Base-by-base conservation (phyloP, 441 rosid species). In the Populus hybrid region DNA sequence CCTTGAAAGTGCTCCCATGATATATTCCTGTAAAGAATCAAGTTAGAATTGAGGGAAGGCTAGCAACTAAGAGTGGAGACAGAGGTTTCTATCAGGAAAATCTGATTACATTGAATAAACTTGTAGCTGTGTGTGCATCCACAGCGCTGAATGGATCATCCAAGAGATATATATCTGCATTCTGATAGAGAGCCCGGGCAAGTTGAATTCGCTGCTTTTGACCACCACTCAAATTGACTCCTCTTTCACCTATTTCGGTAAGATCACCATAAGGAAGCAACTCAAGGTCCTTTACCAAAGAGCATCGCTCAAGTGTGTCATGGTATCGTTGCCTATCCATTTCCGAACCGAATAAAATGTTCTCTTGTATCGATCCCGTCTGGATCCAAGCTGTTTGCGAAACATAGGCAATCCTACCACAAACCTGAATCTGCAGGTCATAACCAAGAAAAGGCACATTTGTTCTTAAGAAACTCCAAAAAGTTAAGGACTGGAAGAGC, bases 131-230 rank as follows among this genome's bases (percentile, higher is more conserved):
- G 64, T 94, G 92, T 30, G 98, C 98, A 87, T 97, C 99, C 70
- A 97, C 97, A 5, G 99, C 99, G 79, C 99, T 97, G 73, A 97
- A 97, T 24, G 99, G 99, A 88, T 97, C 99, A 76, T 94, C 99
- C 85, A 96, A 79, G 72, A 94, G 95, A 77, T 96, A 96, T 38
- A 96, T 88, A 80, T 96, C 99, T 34, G 98, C 96, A 72, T 94
- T 86, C 83, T 96, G 95, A 84, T 94, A 96, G 63, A 96, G 93
- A 36, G 98, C 98, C 72, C 97, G 98, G 40, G 99, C 98, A 61
- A 96, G 98, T 82, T 96, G 98, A 84, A 96, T 89, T 80, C 98
- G 79, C 87, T 96, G 98, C 81, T 94, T 96, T 88, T 96, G 99
- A 73, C 98, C 98, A 26, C 98, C 98, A 69, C 99, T 96, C 82